Percentiles rank a stretch among this genome's conserved stretches.
phyloP scores from a whole-genome alignment of 2,329 filamentous ascomycete genomes.

The Sporothrix euskadiensis region DNA sequence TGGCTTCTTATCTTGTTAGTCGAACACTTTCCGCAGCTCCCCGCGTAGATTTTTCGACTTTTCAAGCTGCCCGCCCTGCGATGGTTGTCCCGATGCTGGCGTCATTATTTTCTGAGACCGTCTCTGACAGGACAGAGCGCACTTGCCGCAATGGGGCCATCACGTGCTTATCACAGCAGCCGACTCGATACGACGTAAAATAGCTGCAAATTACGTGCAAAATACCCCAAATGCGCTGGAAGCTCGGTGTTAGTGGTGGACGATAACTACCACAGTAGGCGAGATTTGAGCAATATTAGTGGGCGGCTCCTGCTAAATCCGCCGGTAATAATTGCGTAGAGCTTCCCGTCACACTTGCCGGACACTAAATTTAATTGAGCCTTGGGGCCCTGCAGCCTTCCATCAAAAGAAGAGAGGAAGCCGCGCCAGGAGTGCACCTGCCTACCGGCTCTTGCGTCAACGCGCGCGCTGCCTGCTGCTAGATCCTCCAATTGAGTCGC shows the following conservation, averaged over 20 bases:
- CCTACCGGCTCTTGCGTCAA: constrained; percentile 22
- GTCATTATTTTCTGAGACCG: not conserved
- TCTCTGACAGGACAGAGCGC: not conserved
- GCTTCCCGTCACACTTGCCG: not conserved
- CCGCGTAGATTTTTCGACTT: not conserved
- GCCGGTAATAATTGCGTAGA: not conserved
- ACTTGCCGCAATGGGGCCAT: not conserved
- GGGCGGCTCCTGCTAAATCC: constrained; percentile 3
- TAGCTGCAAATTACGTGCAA: not conserved
- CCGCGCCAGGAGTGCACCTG: constrained; percentile 7
- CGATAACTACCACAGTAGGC: not conserved
- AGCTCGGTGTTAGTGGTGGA: not conserved
- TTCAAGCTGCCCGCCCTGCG: not conserved
- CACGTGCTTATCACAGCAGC: not conserved
- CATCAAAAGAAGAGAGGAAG: not conserved
- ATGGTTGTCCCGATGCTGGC: constrained; percentile 8
- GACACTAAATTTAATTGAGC: constrained; percentile 8
- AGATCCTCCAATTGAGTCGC: not conserved
- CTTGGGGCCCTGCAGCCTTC: not conserved
- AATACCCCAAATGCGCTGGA: not conserved
- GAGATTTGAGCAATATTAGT: not conserved
- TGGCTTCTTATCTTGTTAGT: not conserved
- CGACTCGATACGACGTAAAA: not conserved
- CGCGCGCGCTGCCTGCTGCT: constrained; percentile 24
- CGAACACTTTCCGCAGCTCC: constrained; percentile 9